A percentile compares a stretch with the other conserved stretches of the same genome.
These are phyloP conservation scores for Beta lomatogona DNA, from an alignment of 179 eudicot species.

Conservation along the genomic window DNA sequence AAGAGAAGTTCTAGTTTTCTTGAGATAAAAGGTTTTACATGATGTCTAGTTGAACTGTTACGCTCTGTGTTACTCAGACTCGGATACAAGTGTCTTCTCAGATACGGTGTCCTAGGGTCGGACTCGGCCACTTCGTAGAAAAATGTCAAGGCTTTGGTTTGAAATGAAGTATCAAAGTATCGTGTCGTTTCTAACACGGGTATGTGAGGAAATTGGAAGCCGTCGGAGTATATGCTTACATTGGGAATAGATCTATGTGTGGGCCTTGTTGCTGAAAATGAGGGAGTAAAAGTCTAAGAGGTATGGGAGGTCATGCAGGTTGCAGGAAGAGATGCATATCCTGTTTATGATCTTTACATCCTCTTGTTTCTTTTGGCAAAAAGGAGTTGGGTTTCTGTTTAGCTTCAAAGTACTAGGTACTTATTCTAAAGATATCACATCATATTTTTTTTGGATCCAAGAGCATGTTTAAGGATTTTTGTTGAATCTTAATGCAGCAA, in stretches of 20 bases:
- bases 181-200: too few relatives aligned
- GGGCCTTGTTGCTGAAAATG: background rate
- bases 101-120: too few relatives aligned
- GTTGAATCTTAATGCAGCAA: background rate
- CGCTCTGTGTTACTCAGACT: too few relatives aligned
- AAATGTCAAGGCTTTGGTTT: too few relatives aligned
- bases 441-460: background rate
- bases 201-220: too few relatives aligned
- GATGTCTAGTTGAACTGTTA: background rate
- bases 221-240: background rate
- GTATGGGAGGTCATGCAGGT: background rate
- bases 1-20: background rate
- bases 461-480: background rate
- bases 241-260: background rate
- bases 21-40: background rate
- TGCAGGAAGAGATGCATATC: background rate
- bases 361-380: background rate
- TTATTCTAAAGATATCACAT: background rate
- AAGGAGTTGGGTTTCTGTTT: background rate
- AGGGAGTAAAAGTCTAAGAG: background rate
- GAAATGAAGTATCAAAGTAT: too few relatives aligned
- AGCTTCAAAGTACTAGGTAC: background rate
- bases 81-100: too few relatives aligned
- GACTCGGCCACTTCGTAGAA: too few relatives aligned
- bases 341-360: background rate